Percentiles rank a stretch among this genome's conserved stretches.
Evolutionary conservation across 352 stramenopile species (phyloP).

Genomic region (Lagenidium giganteum): DNA sequence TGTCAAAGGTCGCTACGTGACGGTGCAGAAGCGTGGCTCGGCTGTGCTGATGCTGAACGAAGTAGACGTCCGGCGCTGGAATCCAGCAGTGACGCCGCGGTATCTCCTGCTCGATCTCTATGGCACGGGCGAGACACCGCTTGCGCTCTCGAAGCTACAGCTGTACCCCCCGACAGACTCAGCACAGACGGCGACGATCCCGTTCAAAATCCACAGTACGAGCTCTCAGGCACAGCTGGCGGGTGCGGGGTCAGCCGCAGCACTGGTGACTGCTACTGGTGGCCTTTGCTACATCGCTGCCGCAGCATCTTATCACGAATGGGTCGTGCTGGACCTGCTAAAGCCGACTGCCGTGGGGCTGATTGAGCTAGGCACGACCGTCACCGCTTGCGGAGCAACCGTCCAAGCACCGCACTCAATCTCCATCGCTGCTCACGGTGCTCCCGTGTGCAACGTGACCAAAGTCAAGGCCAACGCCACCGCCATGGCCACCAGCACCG

Average conservation of each 20-base stretch:
- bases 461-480: too few species aligned
- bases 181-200: conserved; percentile 20
- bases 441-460: too few species aligned
- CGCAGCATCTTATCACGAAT: conserved; percentile 47
- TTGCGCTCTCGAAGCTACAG: conserved; percentile 42
- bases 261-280: conserved; percentile 20
- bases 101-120: conserved; percentile 54
- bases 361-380: conserved; percentile 40
- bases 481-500: too few species aligned
- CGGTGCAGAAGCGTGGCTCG: conserved; percentile 25
- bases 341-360: conserved; percentile 34
- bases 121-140: conserved; percentile 18
- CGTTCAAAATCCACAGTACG: conserved; percentile 54
- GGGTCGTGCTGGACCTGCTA: conserved; percentile 56
- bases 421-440: conserved; percentile 38
- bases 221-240: conserved; percentile 39
- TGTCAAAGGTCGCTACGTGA: conserved; percentile 40
- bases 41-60: conserved; percentile 64
- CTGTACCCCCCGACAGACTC: conserved; percentile 38
- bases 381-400: conserved; percentile 28
- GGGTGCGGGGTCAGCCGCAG: conserved; percentile 31
- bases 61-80: conserved; percentile 58
- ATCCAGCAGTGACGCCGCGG: conserved; percentile 32
- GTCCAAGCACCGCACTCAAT: conserved; percentile 29
- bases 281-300: conserved; percentile 38